phyloP scores from a whole-genome alignment of 2,329 filamentous ascomycete genomes.

The Corynespora cassiicola region DNA sequence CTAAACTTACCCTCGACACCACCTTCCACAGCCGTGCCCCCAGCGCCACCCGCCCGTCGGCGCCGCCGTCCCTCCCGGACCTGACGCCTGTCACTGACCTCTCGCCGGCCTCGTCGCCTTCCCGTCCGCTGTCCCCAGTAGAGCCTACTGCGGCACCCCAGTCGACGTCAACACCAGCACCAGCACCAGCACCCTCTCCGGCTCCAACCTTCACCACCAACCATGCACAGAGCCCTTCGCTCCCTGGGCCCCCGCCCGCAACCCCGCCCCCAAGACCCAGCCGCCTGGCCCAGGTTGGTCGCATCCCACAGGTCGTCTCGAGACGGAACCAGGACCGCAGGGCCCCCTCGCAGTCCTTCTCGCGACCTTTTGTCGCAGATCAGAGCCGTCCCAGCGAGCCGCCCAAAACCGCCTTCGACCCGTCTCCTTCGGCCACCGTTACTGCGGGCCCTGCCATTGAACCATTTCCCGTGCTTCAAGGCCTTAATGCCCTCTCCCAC shows the following conservation, averaged over 20 bases:
- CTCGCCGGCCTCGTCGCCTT: conserved; percentile 37
- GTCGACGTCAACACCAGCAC: too few species aligned
- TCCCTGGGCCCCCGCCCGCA: conserved; percentile 30
- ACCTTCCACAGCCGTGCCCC: neutral
- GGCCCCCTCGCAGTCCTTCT: conserved; percentile 80
- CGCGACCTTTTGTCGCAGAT: conserved; percentile 72
- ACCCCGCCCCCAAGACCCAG: conserved; percentile 58
- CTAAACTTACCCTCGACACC: conserved; percentile 12
- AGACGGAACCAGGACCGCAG: conserved; percentile 67
- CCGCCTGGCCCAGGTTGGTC: conserved; percentile 79
- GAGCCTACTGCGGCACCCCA: conserved; percentile 8
- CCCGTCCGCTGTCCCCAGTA: conserved; percentile 23
- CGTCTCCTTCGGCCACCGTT: conserved; percentile 31
- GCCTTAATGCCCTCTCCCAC: conserved; percentile 39
- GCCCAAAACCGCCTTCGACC: conserved; percentile 41
- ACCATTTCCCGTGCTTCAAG: conserved; percentile 43
- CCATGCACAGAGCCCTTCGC: conserved; percentile 18
- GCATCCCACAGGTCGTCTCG: conserved; percentile 83
- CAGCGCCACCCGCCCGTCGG: conserved; percentile 2
- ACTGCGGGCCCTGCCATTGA: conserved; percentile 37
- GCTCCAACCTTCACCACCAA: conserved; percentile 6
- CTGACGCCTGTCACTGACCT: conserved; percentile 43
- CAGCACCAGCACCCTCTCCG: conserved; percentile 1
- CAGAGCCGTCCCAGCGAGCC: conserved; percentile 48
- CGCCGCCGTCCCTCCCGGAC: conserved; percentile 26